A percentile compares a stretch with the other conserved stretches of the same genome.
Evolutionary conservation across 1,284 basidiomycete species (phyloP).

Genomic region (Tetrapyrgos nigripes): DNA sequence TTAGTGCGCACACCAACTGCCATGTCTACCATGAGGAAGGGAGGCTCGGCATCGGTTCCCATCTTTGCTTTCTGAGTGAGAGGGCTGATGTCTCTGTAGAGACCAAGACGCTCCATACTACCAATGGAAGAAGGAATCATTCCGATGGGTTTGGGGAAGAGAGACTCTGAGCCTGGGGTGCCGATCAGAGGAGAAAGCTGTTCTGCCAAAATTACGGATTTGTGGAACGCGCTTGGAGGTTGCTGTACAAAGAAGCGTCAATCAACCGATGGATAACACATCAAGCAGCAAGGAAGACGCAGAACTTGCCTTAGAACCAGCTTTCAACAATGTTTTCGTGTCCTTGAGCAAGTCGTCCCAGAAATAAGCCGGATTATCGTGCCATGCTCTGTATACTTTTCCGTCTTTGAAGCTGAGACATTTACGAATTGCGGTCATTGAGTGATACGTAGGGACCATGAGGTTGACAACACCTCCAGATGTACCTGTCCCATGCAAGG

Average conservation of each 20-base stretch:
- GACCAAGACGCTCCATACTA: not conserved
- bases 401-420: not conserved
- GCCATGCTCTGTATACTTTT: not conserved
- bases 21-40: not conserved
- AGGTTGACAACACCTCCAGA: not conserved
- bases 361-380: not conserved
- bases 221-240: not conserved
- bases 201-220: not conserved
- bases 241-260: not conserved
- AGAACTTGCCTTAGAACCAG: not conserved
- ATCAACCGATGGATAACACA: too few relatives aligned
- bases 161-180: not conserved
- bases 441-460: not conserved
- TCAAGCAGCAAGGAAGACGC: not conserved
- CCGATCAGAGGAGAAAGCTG: not conserved
- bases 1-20: not conserved
- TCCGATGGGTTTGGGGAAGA: not conserved
- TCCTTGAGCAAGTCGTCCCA: not conserved
- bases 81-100: not conserved
- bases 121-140: not conserved
- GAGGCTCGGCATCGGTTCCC: not conserved
- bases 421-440: not conserved
- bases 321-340: not conserved
- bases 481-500: not conserved
- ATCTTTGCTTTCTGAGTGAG: not conserved